phyloP scores from a whole-genome alignment of 1,284 basidiomycete genomes.

The Phellinidium pouzarii region DNA sequence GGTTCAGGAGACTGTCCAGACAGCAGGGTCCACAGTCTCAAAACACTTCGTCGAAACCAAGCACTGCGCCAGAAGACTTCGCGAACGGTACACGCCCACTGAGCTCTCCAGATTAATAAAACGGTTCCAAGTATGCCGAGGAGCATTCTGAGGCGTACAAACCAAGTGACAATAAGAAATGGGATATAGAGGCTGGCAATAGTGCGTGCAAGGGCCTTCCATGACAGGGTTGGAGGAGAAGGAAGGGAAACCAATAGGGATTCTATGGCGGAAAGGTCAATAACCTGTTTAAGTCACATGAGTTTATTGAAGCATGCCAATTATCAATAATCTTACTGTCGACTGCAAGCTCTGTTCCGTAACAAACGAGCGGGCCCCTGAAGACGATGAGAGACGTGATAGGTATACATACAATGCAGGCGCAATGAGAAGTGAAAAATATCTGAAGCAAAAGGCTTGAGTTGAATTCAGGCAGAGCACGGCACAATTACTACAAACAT shows the following conservation, averaged over 20 bases:
- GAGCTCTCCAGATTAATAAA: conserved; percentile 56
- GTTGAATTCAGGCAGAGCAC: conserved; percentile 2
- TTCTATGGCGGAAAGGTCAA: conserved; percentile 52
- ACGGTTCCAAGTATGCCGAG: conserved; percentile 54
- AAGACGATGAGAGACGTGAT: not conserved
- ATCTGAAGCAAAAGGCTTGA: conserved; percentile 24
- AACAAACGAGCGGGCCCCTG: conserved; percentile 12
- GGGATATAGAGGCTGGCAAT: conserved; percentile 47
- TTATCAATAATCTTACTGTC: conserved; percentile 26
- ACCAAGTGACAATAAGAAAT: conserved; percentile 49
- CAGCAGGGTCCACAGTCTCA: conserved; percentile 41
- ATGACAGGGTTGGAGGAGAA: conserved; percentile 24
- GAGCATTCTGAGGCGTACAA: conserved; percentile 52
- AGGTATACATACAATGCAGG: conserved; percentile 10
- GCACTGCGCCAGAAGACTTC: conserved; percentile 56
- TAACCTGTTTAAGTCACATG: conserved; percentile 37
- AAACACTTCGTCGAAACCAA: conserved; percentile 53
- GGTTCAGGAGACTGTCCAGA: conserved; percentile 36
- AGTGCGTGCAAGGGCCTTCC: conserved; percentile 38
- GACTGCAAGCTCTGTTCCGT: conserved; percentile 18
- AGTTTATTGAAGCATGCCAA: conserved; percentile 58
- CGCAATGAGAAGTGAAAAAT: conserved; percentile 25
- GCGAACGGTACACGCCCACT: conserved; percentile 52
- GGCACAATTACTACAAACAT: too few species aligned
- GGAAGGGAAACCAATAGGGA: conserved; percentile 38